Conservation (phyloP, 2,329 filamentous ascomycete genomes). For the Hypoxylon sp. region DNA sequence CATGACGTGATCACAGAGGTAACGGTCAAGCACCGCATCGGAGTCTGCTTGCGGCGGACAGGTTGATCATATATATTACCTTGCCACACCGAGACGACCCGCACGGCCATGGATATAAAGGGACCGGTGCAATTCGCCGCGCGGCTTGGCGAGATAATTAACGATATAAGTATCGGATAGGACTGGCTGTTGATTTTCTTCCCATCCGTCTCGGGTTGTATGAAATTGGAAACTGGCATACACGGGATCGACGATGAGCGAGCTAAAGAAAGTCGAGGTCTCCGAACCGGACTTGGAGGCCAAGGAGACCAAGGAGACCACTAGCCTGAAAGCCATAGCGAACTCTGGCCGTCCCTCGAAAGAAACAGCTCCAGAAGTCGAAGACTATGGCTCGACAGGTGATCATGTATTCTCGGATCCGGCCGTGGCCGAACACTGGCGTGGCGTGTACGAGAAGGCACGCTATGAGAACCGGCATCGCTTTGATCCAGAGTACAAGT, state of each 20-base stretch:
- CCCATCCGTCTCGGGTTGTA: background rate
- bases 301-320: slow-evolving; percentile 25
- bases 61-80: slow-evolving; percentile 10
- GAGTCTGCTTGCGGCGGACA: slow-evolving; percentile 10
- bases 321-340: slow-evolving; percentile 10
- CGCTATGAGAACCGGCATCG: slow-evolving; percentile 71
- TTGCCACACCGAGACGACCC: slow-evolving; percentile 4
- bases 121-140: background rate
- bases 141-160: background rate
- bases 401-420: slow-evolving; percentile 66
- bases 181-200: background rate
- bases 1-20: slow-evolving; percentile 42
- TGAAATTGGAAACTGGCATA: background rate
- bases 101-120: background rate
- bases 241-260: slow-evolving; percentile 26
- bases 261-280: slow-evolving; percentile 19
- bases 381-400: slow-evolving; percentile 53
- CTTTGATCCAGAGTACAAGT: slow-evolving; percentile 70
- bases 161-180: background rate
- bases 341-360: slow-evolving; percentile 20
- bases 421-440: slow-evolving; percentile 67
- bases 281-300: slow-evolving; percentile 25
- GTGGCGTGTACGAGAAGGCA: slow-evolving; percentile 67
- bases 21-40: slow-evolving; percentile 8
- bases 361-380: slow-evolving; percentile 22